These are phyloP conservation scores for Vaccinium myrtillus DNA, from an alignment of 148 eudicot species.

Conservation along the genomic window DNA sequence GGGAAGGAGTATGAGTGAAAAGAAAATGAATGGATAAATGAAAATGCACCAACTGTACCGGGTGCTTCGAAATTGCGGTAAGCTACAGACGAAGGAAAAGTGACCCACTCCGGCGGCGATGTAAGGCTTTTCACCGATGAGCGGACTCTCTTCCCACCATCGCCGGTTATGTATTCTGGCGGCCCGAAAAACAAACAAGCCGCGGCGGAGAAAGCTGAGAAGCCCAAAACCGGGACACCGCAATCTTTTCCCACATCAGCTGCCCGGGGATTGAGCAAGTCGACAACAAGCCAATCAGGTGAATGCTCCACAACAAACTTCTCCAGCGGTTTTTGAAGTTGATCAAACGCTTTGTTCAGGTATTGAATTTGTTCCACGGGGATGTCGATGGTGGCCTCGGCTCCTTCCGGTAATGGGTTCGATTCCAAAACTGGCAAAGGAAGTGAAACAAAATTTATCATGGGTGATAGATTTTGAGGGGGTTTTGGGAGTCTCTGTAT, in stretches of 20 bases:
- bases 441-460: neutral
- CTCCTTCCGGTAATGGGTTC: neutral
- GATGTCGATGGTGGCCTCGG: constrained; percentile 28
- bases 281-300: constrained; percentile 27
- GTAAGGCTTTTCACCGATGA: constrained; percentile 16
- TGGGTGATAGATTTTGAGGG: neutral
- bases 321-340: constrained; percentile 14
- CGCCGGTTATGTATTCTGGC: constrained; percentile 16
- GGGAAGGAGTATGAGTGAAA: neutral
- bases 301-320: neutral
- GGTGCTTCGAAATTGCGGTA: constrained; percentile 14
- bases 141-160: neutral
- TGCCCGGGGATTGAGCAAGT: constrained; percentile 7
- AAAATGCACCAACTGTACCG: constrained; percentile 1
- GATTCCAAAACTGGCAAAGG: constrained; percentile 13
- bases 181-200: constrained; percentile 15
- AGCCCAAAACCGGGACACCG: constrained; percentile 1
- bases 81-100: constrained; percentile 21
- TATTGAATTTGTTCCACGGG: constrained; percentile 14
- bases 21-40: neutral
- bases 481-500: constrained; percentile 20
- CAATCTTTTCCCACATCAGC: constrained; percentile 10
- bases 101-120: constrained; percentile 21
- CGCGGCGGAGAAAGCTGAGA: constrained; percentile 16
- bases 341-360: constrained; percentile 21